A percentile compares a stretch with the other conserved stretches of the same genome.
phyloP scores from a whole-genome alignment of 2,329 filamentous ascomycete species.

The Hypomyces perniciosus region DNA sequence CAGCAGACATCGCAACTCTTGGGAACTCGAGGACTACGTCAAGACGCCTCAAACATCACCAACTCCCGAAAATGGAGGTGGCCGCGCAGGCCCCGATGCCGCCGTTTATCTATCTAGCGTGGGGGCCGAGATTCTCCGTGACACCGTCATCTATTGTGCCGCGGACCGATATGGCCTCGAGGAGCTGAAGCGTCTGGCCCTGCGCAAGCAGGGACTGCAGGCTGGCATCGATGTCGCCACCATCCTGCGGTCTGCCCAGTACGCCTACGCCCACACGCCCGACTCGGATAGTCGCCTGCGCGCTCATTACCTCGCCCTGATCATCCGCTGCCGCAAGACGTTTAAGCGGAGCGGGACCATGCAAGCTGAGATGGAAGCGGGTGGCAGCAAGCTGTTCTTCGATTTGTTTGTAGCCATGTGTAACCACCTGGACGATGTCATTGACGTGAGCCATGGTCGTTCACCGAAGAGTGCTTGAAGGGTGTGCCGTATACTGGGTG shows the following conservation, averaged over 20 bases:
- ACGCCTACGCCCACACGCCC: slow-evolving; percentile 91
- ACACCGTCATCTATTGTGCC: slow-evolving; percentile 92
- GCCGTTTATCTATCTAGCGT: slow-evolving; percentile 66
- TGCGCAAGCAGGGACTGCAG: slow-evolving; percentile 93
- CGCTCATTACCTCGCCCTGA: slow-evolving; percentile 94
- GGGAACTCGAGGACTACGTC: slow-evolving; percentile 71
- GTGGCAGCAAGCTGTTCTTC: slow-evolving; percentile 88
- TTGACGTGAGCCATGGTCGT: slow-evolving; percentile 70
- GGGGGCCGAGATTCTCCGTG: slow-evolving; percentile 73
- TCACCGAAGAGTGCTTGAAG: slow-evolving; percentile 52
- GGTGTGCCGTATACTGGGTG: slow-evolving; percentile 8
- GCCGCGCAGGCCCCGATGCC: slow-evolving; percentile 44
- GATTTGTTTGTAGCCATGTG: slow-evolving; percentile 97
- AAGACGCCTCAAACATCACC: slow-evolving; percentile 44
- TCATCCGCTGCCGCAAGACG: slow-evolving; percentile 93
- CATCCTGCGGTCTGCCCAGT: slow-evolving; percentile 87
- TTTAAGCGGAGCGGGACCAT: slow-evolving; percentile 98
- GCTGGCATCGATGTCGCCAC: slow-evolving; percentile 86
- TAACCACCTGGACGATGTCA: slow-evolving; percentile 95
- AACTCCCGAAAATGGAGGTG: slow-evolving; percentile 42
- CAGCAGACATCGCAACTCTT: slow-evolving; percentile 79
- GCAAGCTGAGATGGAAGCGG: slow-evolving; percentile 97
- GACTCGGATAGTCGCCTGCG: slow-evolving; percentile 88
- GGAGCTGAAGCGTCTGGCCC: slow-evolving; percentile 82
- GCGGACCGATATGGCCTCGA: slow-evolving; percentile 87